Evolutionary conservation across 2,329 filamentous ascomycete genomes (phyloP).

Genomic region (Atkinsonella texensis): DNA sequence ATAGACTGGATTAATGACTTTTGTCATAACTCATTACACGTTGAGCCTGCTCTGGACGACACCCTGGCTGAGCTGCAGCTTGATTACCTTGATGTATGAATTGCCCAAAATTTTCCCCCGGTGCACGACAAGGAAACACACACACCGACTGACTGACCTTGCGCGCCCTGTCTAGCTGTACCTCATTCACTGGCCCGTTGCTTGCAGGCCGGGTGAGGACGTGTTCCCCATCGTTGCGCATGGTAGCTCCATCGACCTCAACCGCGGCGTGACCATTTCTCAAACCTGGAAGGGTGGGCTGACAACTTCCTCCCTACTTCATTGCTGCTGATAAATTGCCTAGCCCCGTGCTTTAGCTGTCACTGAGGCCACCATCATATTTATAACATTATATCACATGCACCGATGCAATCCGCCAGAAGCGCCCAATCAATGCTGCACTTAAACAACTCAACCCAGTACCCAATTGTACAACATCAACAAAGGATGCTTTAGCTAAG

Average conservation of each 20-base stretch:
- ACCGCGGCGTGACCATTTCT: slow-evolving; percentile 27
- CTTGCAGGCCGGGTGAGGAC: slow-evolving; percentile 26
- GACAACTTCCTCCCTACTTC: not conserved
- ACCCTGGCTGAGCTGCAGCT: slow-evolving; percentile 42
- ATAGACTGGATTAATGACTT: too few species aligned
- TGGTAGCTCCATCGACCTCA: slow-evolving; percentile 25
- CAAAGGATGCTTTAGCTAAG: slow-evolving; percentile 42
- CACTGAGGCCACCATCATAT: slow-evolving; percentile 23
- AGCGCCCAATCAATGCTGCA: not conserved
- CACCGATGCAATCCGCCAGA: not conserved
- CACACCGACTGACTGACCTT: too few species aligned
- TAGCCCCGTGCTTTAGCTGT: slow-evolving; percentile 20
- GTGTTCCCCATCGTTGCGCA: slow-evolving; percentile 33
- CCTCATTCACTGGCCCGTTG: slow-evolving; percentile 52
- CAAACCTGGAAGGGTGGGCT: slow-evolving; percentile 32
- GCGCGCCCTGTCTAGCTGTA: slow-evolving; percentile 34
- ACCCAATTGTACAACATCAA: not conserved
- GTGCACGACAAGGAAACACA: too few species aligned
- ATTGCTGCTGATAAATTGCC: too few species aligned
- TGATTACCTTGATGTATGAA: slow-evolving; percentile 41
- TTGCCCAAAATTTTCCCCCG: not conserved
- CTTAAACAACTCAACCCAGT: not conserved
- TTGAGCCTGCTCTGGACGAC: slow-evolving; percentile 42
- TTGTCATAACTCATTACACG: too few species aligned
- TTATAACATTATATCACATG: too few species aligned